phyloP scores from a whole-genome alignment of 148 eudicot species.

The Diospyros lotus region DNA sequence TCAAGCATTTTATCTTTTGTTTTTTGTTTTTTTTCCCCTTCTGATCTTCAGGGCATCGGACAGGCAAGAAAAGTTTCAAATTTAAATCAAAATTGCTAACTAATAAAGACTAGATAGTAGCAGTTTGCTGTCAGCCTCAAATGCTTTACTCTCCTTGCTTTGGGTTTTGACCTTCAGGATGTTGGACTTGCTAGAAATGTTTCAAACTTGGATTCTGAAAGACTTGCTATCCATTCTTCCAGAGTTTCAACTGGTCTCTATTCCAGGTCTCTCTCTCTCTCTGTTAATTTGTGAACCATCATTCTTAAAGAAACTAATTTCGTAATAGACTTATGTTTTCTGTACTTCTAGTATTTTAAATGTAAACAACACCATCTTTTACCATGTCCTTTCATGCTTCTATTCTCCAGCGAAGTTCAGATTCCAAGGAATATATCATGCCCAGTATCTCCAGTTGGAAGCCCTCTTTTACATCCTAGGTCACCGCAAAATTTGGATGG shows the following conservation, averaged over 20 bases:
- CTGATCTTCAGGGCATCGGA: constrained; percentile 40
- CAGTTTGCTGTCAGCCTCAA: too few species aligned
- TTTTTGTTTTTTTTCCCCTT: background rate
- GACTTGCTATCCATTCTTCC: constrained; percentile 78
- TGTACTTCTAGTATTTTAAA: background rate
- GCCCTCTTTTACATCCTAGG: constrained; percentile 75
- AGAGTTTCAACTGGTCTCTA: constrained; percentile 60
- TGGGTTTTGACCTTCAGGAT: constrained; percentile 31
- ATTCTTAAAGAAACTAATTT: background rate
- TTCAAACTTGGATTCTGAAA: constrained; percentile 51
- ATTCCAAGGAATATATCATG: constrained; percentile 77
- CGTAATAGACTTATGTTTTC: background rate
- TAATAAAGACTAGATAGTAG: too few species aligned
- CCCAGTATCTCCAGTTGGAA: constrained; percentile 96
- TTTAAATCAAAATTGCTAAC: constrained; percentile 35
- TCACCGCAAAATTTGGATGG: constrained; percentile 79
- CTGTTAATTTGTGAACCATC: background rate
- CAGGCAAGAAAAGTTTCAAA: constrained; percentile 53
- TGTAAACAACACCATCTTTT: background rate
- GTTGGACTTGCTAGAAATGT: constrained; percentile 49
- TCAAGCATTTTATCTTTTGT: background rate
- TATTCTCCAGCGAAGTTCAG: constrained; percentile 60
- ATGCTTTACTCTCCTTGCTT: background rate
- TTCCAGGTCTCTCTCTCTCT: constrained; percentile 52
- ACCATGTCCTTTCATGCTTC: constrained; percentile 17